These are phyloP conservation scores for Francoa sonchifolia DNA, from an alignment of 441 rosid genomes.

Conservation along the genomic window DNA sequence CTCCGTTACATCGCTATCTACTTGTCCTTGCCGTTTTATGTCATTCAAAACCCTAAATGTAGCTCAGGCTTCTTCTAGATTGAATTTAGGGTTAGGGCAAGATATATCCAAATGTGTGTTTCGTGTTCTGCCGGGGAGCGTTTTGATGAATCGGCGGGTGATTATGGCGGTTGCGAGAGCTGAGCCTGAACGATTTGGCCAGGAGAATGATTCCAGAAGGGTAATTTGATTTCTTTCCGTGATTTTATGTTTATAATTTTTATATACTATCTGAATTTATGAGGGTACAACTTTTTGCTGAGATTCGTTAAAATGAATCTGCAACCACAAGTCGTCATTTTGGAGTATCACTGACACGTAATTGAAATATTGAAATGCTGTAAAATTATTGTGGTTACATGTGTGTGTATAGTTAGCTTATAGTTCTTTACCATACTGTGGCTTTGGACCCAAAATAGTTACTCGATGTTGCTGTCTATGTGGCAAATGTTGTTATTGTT, in stretches of 20 bases:
- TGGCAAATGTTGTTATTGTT: too few relatives aligned
- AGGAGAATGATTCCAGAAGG: slow-evolving; percentile 27
- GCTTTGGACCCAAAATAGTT: too few relatives aligned
- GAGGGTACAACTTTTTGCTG: background rate
- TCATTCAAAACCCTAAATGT: slow-evolving; percentile 26
- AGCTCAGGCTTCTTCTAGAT: slow-evolving; percentile 16
- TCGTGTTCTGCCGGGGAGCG: slow-evolving; percentile 14
- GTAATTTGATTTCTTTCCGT: slow-evolving; percentile 7
- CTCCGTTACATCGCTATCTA: slow-evolving; percentile 21
- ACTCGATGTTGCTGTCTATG: too few relatives aligned
- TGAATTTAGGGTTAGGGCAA: slow-evolving; percentile 18
- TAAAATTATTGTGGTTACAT: too few relatives aligned
- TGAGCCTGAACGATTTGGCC: slow-evolving; percentile 36
- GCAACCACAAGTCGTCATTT: too few relatives aligned
- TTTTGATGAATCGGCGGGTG: slow-evolving; percentile 25
- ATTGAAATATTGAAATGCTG: too few relatives aligned
- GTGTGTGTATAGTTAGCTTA: too few relatives aligned
- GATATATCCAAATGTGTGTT: slow-evolving; percentile 20
- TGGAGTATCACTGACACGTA: too few relatives aligned
- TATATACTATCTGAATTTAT: background rate
- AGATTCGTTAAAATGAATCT: background rate
- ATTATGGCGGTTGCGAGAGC: slow-evolving; percentile 34
- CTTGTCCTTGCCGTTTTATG: slow-evolving; percentile 34
- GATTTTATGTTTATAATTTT: background rate
- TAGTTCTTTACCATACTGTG: too few relatives aligned